Percentiles rank a stretch among this genome's conserved stretches.
Conservation (phyloP, 257 asterid genomes). For the Leonotis leonurus region DNA sequence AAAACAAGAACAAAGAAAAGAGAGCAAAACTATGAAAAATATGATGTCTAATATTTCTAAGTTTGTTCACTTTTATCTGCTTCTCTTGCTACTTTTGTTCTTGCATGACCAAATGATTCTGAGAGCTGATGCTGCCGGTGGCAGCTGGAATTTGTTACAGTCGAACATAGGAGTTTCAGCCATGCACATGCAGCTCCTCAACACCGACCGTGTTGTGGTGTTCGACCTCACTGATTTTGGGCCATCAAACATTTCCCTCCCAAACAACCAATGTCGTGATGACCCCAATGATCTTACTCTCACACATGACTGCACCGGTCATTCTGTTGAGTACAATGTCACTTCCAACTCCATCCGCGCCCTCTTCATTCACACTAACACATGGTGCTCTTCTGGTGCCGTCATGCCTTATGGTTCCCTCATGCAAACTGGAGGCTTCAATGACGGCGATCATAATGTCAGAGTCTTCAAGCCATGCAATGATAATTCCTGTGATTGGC, state of each 20-base stretch:
- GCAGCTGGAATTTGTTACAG: slow-evolving; percentile 3
- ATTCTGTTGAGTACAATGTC: not conserved
- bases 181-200: slow-evolving; percentile 19
- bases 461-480: not conserved
- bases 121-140: not conserved
- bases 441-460: not conserved
- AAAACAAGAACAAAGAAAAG: no score
- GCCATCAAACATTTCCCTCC: slow-evolving; percentile 6
- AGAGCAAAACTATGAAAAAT: no score
- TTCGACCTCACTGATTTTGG: slow-evolving; percentile 7
- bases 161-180: slow-evolving; percentile 3
- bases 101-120: no score
- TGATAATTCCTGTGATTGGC: not conserved
- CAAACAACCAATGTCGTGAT: not conserved
- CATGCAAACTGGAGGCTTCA: not conserved
- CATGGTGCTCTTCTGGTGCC: slow-evolving; percentile 2
- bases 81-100: no score
- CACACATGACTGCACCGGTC: not conserved
- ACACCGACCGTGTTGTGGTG: slow-evolving; percentile 5
- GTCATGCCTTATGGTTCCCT: not conserved
- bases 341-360: not conserved
- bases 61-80: no score
- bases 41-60: no score
- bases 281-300: not conserved
- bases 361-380: not conserved